Conservation (phyloP, 805 yeast species). For the Starmerella vitae region DNA sequence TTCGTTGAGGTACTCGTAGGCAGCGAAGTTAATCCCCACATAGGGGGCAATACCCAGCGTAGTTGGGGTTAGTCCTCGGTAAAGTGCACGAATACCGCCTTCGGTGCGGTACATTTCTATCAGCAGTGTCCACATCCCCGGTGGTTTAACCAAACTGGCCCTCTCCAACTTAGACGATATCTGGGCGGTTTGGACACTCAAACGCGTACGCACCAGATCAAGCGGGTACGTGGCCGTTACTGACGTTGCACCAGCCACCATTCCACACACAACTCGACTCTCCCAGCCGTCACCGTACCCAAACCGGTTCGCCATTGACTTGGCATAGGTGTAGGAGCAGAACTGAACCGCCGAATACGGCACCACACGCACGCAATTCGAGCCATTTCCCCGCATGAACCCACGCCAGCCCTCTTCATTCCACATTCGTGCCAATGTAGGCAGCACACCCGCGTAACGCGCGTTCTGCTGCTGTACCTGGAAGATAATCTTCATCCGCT, state of each 20-base stretch:
- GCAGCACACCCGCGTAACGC: slow-evolving; percentile 46
- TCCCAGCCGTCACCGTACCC: slow-evolving; percentile 23
- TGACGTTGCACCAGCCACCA: slow-evolving; percentile 64
- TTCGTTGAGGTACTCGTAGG: slow-evolving; percentile 68
- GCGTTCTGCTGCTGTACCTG: slow-evolving; percentile 65
- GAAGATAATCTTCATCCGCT: slow-evolving; percentile 78
- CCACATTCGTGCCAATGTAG: slow-evolving; percentile 68
- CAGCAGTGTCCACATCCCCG: slow-evolving; percentile 54
- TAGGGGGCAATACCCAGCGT: slow-evolving; percentile 91
- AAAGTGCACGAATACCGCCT: slow-evolving; percentile 69
- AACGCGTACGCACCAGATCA: slow-evolving; percentile 79
- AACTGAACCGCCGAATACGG: slow-evolving; percentile 95
- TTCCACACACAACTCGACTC: slow-evolving; percentile 49
- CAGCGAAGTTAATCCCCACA: slow-evolving; percentile 82
- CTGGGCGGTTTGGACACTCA: slow-evolving; percentile 79
- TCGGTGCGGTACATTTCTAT: slow-evolving; percentile 51
- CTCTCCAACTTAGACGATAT: slow-evolving; percentile 20
- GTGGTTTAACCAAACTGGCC: slow-evolving; percentile 35
- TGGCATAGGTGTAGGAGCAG: slow-evolving; percentile 53
- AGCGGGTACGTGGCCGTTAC: slow-evolving; percentile 82
- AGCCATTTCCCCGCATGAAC: slow-evolving; percentile 75
- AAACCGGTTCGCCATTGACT: slow-evolving; percentile 34
- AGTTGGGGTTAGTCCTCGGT: slow-evolving; percentile 82
- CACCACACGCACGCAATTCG: slow-evolving; percentile 77
- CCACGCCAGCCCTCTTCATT: slow-evolving; percentile 87